Percentiles rank a stretch among this genome's conserved stretches.
phyloP scores from a whole-genome alignment of 805 yeast species.

The Saccharomyces mikatae region DNA sequence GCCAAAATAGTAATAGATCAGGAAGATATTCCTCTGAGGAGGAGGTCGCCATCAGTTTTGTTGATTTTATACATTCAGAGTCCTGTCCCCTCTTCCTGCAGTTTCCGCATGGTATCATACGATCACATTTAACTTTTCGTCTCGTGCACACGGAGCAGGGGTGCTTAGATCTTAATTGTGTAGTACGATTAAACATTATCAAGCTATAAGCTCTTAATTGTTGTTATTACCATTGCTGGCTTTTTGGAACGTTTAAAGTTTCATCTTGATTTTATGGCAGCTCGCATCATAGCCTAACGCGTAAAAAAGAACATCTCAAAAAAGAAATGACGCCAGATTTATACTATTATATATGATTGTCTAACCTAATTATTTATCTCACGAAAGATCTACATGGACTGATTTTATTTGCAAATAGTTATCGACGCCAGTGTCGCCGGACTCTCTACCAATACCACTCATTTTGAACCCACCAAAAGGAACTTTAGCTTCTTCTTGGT shows the following conservation, averaged over 20 bases:
- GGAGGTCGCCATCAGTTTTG: neutral
- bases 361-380: neutral
- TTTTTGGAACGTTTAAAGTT: neutral
- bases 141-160: constrained; percentile 24
- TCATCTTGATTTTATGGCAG: neutral
- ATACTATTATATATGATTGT: neutral
- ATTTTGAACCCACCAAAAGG: constrained; percentile 81
- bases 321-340: neutral
- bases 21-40: constrained; percentile 8
- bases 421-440: constrained; percentile 65
- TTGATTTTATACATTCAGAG: constrained; percentile 16
- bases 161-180: constrained; percentile 9
- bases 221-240: neutral
- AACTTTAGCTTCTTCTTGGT: constrained; percentile 51
- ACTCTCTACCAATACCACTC: constrained; percentile 76
- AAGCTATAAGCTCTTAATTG: neutral
- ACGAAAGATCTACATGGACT: constrained; percentile 42
- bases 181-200: neutral
- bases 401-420: constrained; percentile 69
- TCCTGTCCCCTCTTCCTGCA: constrained; percentile 26
- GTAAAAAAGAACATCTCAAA: neutral
- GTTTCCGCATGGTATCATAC: constrained; percentile 26
- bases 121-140: constrained; percentile 30
- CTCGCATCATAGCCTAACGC: neutral
- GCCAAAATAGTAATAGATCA: constrained; percentile 20